These are phyloP conservation scores for Lentinula sp. DNA, from an alignment of 768 basidiomycete species.

Conservation along the genomic window DNA sequence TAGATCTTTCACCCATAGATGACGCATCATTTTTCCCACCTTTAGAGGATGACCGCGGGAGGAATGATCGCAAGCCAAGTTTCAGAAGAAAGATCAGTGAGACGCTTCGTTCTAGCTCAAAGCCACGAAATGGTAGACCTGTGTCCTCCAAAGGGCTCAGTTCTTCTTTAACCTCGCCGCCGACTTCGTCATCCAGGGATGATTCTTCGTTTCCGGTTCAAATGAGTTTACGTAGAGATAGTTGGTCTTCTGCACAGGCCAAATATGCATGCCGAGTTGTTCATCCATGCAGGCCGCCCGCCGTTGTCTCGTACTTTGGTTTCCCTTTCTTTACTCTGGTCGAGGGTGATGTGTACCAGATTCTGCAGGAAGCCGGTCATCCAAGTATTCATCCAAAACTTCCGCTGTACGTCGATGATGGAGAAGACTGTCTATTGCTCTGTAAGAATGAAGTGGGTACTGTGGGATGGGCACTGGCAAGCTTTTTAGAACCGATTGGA, in stretches of 20 bases:
- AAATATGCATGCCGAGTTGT: slow-evolving; percentile 66
- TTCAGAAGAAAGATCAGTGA: slow-evolving; percentile 22
- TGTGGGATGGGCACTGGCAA: slow-evolving; percentile 79
- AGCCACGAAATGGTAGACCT: slow-evolving; percentile 7
- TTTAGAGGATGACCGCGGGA: slow-evolving; percentile 18
- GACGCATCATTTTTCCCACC: background rate
- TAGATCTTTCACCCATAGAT: slow-evolving; percentile 4
- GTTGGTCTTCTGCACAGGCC: slow-evolving; percentile 41
- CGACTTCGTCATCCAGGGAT: background rate
- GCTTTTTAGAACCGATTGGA: slow-evolving; percentile 66
- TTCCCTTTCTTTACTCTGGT: slow-evolving; percentile 74
- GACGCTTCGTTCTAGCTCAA: slow-evolving; percentile 14
- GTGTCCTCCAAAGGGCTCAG: slow-evolving; percentile 3
- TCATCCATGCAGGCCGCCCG: slow-evolving; percentile 62
- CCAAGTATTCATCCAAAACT: slow-evolving; percentile 68
- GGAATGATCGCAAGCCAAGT: slow-evolving; percentile 20
- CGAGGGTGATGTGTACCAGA: slow-evolving; percentile 56
- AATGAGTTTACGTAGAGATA: slow-evolving; percentile 10
- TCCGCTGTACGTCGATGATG: slow-evolving; percentile 71
- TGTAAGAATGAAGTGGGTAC: slow-evolving; percentile 50
- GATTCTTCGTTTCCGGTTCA: background rate
- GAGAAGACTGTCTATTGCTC: slow-evolving; percentile 74
- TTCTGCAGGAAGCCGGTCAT: slow-evolving; percentile 74
- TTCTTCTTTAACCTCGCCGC: background rate
- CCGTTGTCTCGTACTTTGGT: slow-evolving; percentile 58